Evolutionary conservation across 305 asterid genomes (phyloP), one percentile per base, ranked within the genome.

Genomic region (Petunia hybrid): DNA sequence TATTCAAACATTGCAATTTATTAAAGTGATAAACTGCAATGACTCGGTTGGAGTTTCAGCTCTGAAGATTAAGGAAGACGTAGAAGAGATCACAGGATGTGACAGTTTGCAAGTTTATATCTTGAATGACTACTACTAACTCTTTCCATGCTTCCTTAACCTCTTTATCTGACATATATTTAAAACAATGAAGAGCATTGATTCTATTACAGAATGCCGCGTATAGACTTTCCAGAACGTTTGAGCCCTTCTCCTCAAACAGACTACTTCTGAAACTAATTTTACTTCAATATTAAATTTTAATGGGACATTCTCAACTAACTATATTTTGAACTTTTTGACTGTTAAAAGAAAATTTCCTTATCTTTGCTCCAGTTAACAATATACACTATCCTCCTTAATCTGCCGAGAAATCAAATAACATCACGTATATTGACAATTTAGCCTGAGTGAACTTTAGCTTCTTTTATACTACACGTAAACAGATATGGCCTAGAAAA

Each of bases 211-310:
- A 35, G 45, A 46, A 35, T 22, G 41, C 60, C 77, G n/a, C n/a
- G n/a, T n/a, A n/a, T n/a, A n/a, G n/a, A n/a, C 61, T 70, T 45
- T 70, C 60, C 42, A 71, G 51, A 73, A 73, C 13, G 78, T 73
- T 51, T 51, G 63, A 59, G 62, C 45, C 63, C 78, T 73, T 73
- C 62, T 46, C 77, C 42, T 51, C 78, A 73, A 73, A 51, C 35
- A 73, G 63, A 67, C 12, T 3, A 46, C 73, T 66, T 66, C 51
- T 40, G 38, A 65, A 65, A 38, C 56, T 68, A 65, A 65, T 8
- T 68, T 35, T 68, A 68, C 76, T 68, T 68, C 40, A 43, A 12
- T 68, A 68, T 43, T 42, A 36, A 68, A 35, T 43, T 56, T 68
- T 16, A 46, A 68, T n/a, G 76, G 42, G n/a, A 68, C 55, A 8